Evolutionary conservation across 768 basidiomycete species (phyloP), one percentile per base, ranked within the genome.

Genomic region (Dacryopinax primogenitus): DNA sequence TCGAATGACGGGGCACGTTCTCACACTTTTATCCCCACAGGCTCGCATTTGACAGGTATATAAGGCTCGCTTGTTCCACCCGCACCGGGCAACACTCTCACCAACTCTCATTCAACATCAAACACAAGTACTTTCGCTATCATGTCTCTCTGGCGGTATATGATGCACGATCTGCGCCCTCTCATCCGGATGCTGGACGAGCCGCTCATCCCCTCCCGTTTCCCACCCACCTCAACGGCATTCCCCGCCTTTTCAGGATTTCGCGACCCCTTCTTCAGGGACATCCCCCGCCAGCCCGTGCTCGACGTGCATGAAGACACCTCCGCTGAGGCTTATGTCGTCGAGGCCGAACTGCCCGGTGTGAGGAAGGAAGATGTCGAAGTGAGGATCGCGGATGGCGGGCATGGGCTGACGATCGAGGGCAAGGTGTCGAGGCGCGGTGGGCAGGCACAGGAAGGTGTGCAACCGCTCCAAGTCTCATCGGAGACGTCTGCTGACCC

Each of bases 311-410:
- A 79, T 1, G 88, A 91, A 68, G 80, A 84, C 66, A 66, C 63
- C n/a, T 33, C 66, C 30, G 83, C 80, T 0, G 78, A 84, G 72
- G 77, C 79, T 37, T 90, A 86, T 68, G 67, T 88, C 63, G 76
- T 91, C 44, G 86, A 90, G 70, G 87, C 87, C 1, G 89, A 91
- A 70, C 71, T 91, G 33, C 89, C 88, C 21, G 88, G 88, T 0
- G 83, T 90, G 33, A 84, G 83, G 73, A 88, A 85, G 77, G 87
- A 90, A 69, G 84, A 89, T 69, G 72, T 90, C 7, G 81, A 87
- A 64, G 80, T 90, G 62, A 80, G 83, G 7, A 78, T 90, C 66
- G 86, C 86, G 4, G 85, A 89, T 65, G 82, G 80, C 16, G 88
- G 87, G 1, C 79, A 82, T 65, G 87, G 83, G 67, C 72, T 90